Percentiles rank a stretch among this genome's conserved stretches.
phyloP scores from a whole-genome alignment of 768 basidiomycete genomes.

The Neoboletus brunneissimus region DNA sequence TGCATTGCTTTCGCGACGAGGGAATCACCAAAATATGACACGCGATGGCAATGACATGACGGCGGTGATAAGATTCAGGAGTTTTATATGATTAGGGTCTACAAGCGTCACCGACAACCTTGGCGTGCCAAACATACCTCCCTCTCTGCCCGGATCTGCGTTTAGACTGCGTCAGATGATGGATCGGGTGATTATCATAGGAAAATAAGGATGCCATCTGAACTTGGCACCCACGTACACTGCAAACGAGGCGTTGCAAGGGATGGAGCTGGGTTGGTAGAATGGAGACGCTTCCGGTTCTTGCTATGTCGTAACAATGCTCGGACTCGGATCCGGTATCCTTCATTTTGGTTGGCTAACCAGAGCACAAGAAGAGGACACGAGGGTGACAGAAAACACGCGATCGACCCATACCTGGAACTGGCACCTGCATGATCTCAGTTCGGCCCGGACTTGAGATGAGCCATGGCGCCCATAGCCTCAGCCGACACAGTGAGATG shows the following conservation, averaged over 20 bases:
- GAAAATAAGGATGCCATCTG: not conserved
- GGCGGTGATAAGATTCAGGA: not conserved
- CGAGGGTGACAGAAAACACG: not conserved
- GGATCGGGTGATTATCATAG: not conserved
- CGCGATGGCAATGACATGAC: not conserved
- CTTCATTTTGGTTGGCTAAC: not conserved
- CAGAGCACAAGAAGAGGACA: not conserved
- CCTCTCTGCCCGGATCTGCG: conserved; percentile 33
- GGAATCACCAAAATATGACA: not conserved
- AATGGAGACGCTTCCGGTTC: not conserved
- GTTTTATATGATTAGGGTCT: not conserved
- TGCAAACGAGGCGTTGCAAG: not conserved
- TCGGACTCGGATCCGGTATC: not conserved
- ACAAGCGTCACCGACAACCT: not conserved
- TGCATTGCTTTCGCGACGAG: not conserved
- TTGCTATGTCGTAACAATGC: not conserved
- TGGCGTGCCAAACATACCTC: not conserved
- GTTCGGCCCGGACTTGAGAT: not conserved
- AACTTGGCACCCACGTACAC: not conserved
- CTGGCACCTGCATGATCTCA: not conserved
- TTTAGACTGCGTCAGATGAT: not conserved
- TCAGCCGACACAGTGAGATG: not conserved
- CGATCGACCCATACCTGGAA: not conserved
- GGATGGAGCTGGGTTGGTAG: not conserved
- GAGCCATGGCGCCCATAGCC: not conserved